These are phyloP conservation scores for Aspergillus sclerotioniger DNA, from an alignment of 495 filamentous ascomycete genomes.

Conservation along the genomic window DNA sequence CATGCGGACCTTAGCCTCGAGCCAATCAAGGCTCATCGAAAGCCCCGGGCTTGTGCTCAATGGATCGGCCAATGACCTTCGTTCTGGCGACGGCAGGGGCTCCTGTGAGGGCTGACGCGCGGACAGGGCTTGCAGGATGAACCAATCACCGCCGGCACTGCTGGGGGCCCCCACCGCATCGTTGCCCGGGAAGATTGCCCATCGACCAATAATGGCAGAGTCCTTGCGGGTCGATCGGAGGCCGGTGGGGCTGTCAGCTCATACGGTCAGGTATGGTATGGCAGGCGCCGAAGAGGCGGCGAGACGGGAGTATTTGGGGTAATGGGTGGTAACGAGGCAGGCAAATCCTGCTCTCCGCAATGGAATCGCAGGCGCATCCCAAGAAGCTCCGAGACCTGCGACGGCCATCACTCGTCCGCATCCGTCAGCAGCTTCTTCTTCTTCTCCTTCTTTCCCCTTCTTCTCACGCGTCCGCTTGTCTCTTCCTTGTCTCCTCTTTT, in stretches of 20 bases:
- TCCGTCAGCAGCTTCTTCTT: slow-evolving; percentile 16
- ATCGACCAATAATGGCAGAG: slow-evolving; percentile 22
- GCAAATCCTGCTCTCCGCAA: slow-evolving; percentile 18
- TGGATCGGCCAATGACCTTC: slow-evolving; percentile 11
- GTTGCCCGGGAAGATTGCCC: slow-evolving; percentile 10
- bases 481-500: slow-evolving; percentile 4
- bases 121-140: slow-evolving; percentile 7
- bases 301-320: slow-evolving; percentile 4
- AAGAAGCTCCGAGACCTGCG: slow-evolving; percentile 11
- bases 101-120: slow-evolving; percentile 20
- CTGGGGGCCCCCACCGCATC: slow-evolving; percentile 1
- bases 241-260: slow-evolving; percentile 8
- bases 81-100: slow-evolving; percentile 12
- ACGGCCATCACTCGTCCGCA: slow-evolving; percentile 12
- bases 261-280: slow-evolving; percentile 18
- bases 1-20: slow-evolving; percentile 1
- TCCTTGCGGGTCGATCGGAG: slow-evolving; percentile 24
- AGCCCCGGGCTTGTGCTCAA: slow-evolving; percentile 3
- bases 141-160: slow-evolving; percentile 4
- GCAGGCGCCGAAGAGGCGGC: background rate
- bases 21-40: slow-evolving; percentile 11
- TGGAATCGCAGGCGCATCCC: slow-evolving; percentile 12
- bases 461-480: slow-evolving; percentile 12
- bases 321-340: slow-evolving; percentile 16
- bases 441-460: slow-evolving; percentile 9